Conservation (phyloP, 1,284 basidiomycete genomes). For the Puccinia coronata region DNA sequence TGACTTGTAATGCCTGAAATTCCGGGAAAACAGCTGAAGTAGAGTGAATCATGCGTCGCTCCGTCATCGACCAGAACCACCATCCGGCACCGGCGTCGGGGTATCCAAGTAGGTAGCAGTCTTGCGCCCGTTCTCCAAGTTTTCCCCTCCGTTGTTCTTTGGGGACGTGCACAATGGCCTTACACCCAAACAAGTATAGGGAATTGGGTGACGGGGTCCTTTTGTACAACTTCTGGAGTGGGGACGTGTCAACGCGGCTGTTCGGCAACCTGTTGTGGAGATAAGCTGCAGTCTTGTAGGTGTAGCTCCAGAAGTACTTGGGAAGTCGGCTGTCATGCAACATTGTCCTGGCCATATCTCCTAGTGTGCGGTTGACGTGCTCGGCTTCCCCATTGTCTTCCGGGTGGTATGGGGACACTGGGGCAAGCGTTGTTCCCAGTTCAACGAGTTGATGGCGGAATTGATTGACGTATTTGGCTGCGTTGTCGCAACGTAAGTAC, state of each 20-base stretch:
- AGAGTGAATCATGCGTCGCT: too few relatives aligned
- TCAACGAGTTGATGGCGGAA: neutral
- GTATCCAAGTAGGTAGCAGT: too few relatives aligned
- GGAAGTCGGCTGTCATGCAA: too few relatives aligned
- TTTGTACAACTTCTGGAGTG: neutral
- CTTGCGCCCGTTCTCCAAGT: too few relatives aligned
- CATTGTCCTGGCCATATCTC: constrained; percentile 15
- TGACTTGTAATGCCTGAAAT: neutral
- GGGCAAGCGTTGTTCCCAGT: neutral
- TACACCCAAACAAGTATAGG: neutral
- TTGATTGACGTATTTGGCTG: neutral
- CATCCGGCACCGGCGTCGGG: too few relatives aligned
- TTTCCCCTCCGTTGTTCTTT: neutral
- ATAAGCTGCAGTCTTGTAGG: too few relatives aligned
- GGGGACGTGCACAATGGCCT: neutral
- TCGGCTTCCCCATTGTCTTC: too few relatives aligned
- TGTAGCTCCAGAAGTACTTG: neutral
- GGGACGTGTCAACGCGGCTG: neutral
- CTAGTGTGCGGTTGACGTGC: neutral
- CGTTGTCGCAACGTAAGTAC: neutral
- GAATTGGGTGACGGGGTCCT: too few relatives aligned
- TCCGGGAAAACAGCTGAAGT: constrained; percentile 10
- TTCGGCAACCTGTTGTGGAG: neutral
- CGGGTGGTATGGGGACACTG: too few relatives aligned
- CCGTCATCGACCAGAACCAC: too few relatives aligned